Base-by-base conservation (phyloP, 2,329 filamentous ascomycete species). In the Ambrosiella beaveri region DNA sequence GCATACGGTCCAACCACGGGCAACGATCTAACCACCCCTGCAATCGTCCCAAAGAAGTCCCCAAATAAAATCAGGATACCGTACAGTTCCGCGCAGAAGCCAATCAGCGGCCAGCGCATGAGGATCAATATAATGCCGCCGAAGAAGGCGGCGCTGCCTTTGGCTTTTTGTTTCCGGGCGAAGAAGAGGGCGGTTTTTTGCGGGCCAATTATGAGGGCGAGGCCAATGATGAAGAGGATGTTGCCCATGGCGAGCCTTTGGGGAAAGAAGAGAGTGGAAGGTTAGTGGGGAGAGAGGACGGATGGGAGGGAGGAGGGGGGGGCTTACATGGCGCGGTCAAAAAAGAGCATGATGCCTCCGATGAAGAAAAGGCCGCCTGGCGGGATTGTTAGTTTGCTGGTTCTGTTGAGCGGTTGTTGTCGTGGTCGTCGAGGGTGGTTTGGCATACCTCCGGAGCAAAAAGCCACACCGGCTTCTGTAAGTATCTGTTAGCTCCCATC, bases 161-260 rank as follows among this genome's bases (percentile, higher is more conserved):
- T 89, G 66, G 88, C 80, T 71, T 98, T 98, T 68, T 96, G 88
- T 65, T 83, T 84, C 62, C 93, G 85, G 56, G 89, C 87, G 75
- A 98, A 98, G 81, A 98, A 98, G 68, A 86, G 76, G 63, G 91
- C 75, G 0, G 93, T 97, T 69, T 96, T 96, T 70, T 86, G 80
- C 27, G 88, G 80, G 49, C 93, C 93, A 72, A 98, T 95, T 66
- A 97, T 94, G 61, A 97, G 85, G 37, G 90, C 95, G 35, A 98
- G 81, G 69, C 93, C 93, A 73, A 95, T 88, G 57, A 98, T 81
- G 77, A 98, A 97, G 70, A 98, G 88, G 70, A 98, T 94, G 68
- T 97, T 97, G 73, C 93, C 93, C 93, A 97, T 97, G 64, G 91
- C 91, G 59, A 98, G 82, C 82, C 87, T 93, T 7, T 8, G n/a